Evolutionary conservation across 1,284 basidiomycete species (phyloP), one percentile per base, ranked within the genome.

Genomic region (Malassezia globosa): DNA sequence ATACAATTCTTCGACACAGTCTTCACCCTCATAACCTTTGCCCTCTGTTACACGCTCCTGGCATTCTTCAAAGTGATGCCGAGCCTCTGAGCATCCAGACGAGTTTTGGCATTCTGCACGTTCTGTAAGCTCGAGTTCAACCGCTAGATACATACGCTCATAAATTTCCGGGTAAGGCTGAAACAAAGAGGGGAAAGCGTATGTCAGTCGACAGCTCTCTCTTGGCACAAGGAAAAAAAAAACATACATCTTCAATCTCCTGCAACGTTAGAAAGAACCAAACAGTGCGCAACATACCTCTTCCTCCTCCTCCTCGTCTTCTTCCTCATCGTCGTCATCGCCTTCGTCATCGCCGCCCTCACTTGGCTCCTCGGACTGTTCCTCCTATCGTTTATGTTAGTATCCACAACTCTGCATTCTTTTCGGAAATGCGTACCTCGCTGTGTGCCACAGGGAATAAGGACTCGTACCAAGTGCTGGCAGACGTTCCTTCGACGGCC

Each of bases 1-100:
- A 58, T 61, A 69, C 65, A 71, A 69, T 47, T 71, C 68, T 48
- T 71, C 68, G 37, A 67, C 61, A 59, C 68, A 71, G 61, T 66
- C 65, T 48, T 71, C 68, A 33, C 56, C 58, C 41, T 65, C 58
- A 54, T 61, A 68, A 37, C 63, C 66, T 51, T 69, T 63, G 52
- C 68, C 68, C 35, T 57, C 60, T 18, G 56, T 53, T 23, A 71
- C 66, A 13, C 68, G 63, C 56, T 63, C 59, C 51, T 61, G 46
- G 61, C 68, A 71, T 41, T 69, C 65, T 37, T 69, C 64, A 44
- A 71, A 71, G 64, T 71, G 68, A 55, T 67, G 65, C 60, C 64
- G 66, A 39, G 59, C 55, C 13, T 60, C 48, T 36, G 59, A 59
- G 49, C 68, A 71, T 19, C 54, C 48, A 34, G 67, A 58, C 24